Conservation (phyloP, 768 basidiomycete species). For the Boletus sp. region DNA sequence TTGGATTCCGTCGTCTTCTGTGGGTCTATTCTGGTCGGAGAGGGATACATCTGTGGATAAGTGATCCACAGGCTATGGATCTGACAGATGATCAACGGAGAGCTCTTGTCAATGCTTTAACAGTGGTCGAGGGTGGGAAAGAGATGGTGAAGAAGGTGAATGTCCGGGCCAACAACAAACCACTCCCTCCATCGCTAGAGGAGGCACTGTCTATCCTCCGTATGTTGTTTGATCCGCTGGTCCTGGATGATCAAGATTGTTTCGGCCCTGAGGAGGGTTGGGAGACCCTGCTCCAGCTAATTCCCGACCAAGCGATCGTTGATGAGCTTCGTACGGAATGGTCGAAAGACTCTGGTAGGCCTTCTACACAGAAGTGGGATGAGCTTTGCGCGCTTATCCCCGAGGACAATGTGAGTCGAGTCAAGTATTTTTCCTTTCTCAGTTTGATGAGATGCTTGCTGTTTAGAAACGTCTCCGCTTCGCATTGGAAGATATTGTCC, state of each 20-base stretch:
- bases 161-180: slow-evolving; percentile 46
- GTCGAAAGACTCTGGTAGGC: slow-evolving; percentile 47
- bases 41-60: slow-evolving; percentile 98
- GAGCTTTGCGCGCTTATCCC: slow-evolving; percentile 49
- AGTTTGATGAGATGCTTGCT: background rate
- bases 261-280: slow-evolving; percentile 71
- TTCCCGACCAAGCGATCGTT: slow-evolving; percentile 62
- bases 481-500: slow-evolving; percentile 81
- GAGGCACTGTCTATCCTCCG: slow-evolving; percentile 50
- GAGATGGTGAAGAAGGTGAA: slow-evolving; percentile 83
- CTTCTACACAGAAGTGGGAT: slow-evolving; percentile 74
- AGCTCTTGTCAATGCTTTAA: slow-evolving; percentile 83
- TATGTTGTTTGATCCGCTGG: slow-evolving; percentile 58
- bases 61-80: slow-evolving; percentile 82
- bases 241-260: slow-evolving; percentile 82
- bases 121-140: slow-evolving; percentile 77
- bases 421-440: background rate
- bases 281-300: slow-evolving; percentile 67
- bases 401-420: slow-evolving; percentile 33
- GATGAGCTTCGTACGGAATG: slow-evolving; percentile 56
- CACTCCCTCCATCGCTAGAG: slow-evolving; percentile 75
- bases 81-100: slow-evolving; percentile 90
- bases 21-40: slow-evolving; percentile 99
- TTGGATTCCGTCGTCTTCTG: slow-evolving; percentile 84
- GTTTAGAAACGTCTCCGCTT: slow-evolving; percentile 33